phyloP scores from a whole-genome alignment of 1,284 basidiomycete genomes.

The Agaricales sp. region DNA sequence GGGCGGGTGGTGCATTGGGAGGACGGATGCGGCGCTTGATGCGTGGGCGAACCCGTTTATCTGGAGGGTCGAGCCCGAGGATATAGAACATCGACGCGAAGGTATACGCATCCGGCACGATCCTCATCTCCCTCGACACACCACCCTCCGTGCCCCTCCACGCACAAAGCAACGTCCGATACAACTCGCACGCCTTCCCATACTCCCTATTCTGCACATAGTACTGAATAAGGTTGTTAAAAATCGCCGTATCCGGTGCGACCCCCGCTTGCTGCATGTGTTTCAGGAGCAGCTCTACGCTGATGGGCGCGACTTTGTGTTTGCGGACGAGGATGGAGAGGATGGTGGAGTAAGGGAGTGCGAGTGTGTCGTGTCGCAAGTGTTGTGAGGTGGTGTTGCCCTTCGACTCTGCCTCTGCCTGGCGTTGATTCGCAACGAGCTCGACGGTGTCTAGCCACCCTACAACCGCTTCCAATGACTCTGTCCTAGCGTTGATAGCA shows the following conservation, averaged over 20 bases:
- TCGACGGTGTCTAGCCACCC: neutral
- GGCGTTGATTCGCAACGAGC: neutral
- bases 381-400: neutral
- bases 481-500: neutral
- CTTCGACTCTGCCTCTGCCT: neutral
- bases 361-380: neutral
- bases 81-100: neutral
- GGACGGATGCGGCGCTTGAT: neutral
- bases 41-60: neutral
- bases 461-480: neutral
- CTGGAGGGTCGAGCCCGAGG: neutral
- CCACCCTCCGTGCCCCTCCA: neutral
- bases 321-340: neutral
- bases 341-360: neutral
- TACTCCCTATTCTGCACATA: neutral
- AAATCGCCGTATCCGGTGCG: neutral
- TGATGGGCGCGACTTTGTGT: neutral
- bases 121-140: neutral
- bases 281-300: neutral
- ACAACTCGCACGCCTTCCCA: neutral
- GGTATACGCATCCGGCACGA: neutral
- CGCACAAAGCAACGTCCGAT: neutral
- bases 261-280: neutral
- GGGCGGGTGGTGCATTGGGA: neutral
- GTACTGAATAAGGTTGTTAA: neutral